phyloP scores from a whole-genome alignment of 139 green algal genomes.

The Chlamydomonas applanata region DNA sequence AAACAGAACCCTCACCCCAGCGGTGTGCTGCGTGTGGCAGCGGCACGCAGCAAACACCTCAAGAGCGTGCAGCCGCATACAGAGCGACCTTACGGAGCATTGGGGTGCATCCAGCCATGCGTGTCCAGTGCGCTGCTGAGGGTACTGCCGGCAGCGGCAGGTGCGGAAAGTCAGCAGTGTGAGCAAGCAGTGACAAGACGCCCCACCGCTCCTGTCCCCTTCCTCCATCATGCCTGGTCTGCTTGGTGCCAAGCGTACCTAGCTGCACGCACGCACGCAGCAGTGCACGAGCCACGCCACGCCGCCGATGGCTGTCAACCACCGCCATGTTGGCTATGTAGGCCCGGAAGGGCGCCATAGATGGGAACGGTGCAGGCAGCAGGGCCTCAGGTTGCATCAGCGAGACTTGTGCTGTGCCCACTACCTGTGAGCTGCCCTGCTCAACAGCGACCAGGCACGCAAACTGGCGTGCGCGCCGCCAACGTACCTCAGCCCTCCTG shows the following conservation, averaged over 20 bases:
- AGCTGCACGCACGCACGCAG: conserved; percentile 47
- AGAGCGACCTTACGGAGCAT: too few species aligned
- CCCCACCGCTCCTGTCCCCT: too few species aligned
- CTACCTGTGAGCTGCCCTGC: background rate
- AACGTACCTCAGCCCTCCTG: conserved; percentile 20
- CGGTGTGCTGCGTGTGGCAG: conserved; percentile 21
- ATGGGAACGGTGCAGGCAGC: conserved; percentile 73
- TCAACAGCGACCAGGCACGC: conserved; percentile 17
- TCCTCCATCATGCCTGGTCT: too few species aligned
- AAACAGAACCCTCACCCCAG: conserved; percentile 47
- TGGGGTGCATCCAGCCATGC: too few species aligned
- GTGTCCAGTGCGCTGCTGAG: too few species aligned
- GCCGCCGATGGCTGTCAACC: conserved; percentile 28
- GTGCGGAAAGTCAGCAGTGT: too few species aligned
- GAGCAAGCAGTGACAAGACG: too few species aligned
- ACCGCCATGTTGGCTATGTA: conserved; percentile 75
- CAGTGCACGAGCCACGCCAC: conserved; percentile 50
- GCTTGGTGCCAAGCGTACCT: conserved; percentile 24
- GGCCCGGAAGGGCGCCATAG: conserved; percentile 40
- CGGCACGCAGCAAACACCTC: background rate
- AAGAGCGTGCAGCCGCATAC: too few species aligned
- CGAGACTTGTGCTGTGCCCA: conserved; percentile 30
- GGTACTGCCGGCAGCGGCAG: too few species aligned
- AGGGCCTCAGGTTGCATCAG: conserved; percentile 50
- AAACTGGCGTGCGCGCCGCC: conserved; percentile 23